Evolutionary conservation across 2,329 filamentous ascomycete genomes (phyloP), one percentile per base, ranked within the genome.

Genomic region (Trichoderma sp.): DNA sequence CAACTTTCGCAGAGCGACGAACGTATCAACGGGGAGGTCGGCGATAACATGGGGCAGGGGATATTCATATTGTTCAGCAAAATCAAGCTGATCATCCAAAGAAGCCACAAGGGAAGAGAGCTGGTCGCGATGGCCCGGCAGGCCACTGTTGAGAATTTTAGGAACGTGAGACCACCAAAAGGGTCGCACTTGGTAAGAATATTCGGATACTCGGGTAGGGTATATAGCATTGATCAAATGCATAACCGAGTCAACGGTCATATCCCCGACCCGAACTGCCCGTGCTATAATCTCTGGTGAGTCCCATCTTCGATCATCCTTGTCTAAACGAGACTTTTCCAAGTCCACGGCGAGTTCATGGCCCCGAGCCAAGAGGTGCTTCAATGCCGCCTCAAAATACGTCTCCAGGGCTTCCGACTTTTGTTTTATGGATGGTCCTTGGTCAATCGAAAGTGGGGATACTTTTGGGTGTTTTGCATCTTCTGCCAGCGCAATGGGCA

Each of bases 131-230:
- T 80, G 79, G 30, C 75, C 74, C 60, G 77, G 75, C 3, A 74
- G 75, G 1, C 76, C 77, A 6, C 71, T 75, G 57, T 81, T 78
- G 71, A 82, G 77, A 61, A 82, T 78, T 67, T 79, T 80, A 73
- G 81, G 77, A 43, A 82, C 78, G 51, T 82, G 76, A 80, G 81
- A 83, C 81, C 81, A 83, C 81, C 81, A 83, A 60, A 80, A 82
- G 0, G 81, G 81, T n/a, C 80, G 75, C 24, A 75, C 75, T 36
- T 74, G 77, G 73, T 82, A 82, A 8, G 71, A 74, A 60, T 82
- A 82, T 64, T 81, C 78, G 47, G 79, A 75, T 56, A 79, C 75
- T n/a, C 78, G 78, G 2, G 76, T 79, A 43, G 80, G 79, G 61
- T 81, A 81, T 21, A 82, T 72, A 0, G 79, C 76, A 69, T 82